Conservation (phyloP, 2,329 filamentous ascomycete species). For the Cadophora sp. region DNA sequence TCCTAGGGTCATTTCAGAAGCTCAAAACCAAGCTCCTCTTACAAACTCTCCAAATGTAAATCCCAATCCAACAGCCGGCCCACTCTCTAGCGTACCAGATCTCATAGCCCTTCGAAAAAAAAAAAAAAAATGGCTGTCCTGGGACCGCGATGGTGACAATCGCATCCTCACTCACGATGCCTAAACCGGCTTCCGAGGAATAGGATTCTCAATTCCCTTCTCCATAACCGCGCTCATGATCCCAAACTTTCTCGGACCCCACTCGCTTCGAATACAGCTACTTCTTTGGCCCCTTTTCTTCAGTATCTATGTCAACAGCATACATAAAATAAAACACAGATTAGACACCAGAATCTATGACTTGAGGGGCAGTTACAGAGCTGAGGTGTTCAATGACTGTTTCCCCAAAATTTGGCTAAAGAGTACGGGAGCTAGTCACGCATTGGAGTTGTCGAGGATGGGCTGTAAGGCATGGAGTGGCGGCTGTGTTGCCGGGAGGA, state of each 20-base stretch:
- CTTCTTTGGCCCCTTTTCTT: conserved; percentile 51
- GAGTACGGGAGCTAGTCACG: neutral
- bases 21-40: neutral
- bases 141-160: conserved; percentile 56
- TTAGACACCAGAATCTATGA: conserved; percentile 54
- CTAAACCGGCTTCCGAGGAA: conserved; percentile 51
- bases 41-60: neutral
- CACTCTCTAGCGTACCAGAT: neutral
- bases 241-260: conserved; percentile 56
- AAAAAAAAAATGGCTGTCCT: conserved; percentile 60
- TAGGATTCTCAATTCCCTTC: conserved; percentile 53
- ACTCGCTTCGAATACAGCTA: conserved; percentile 45
- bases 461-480: neutral
- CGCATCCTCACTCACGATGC: conserved; percentile 59
- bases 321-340: conserved; percentile 52
- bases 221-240: conserved; percentile 54
- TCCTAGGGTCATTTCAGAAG: conserved; percentile 1
- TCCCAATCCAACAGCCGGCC: neutral
- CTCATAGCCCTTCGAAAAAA: conserved; percentile 54
- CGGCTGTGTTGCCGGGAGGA: conserved; percentile 18
- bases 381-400: neutral
- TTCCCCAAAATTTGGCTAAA: neutral
- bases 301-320: conserved; percentile 43
- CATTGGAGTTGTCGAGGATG: conserved; percentile 1
- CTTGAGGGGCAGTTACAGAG: neutral